phyloP scores from a whole-genome alignment of 2,329 filamentous ascomycete species.

The Epichloe sibirici region DNA sequence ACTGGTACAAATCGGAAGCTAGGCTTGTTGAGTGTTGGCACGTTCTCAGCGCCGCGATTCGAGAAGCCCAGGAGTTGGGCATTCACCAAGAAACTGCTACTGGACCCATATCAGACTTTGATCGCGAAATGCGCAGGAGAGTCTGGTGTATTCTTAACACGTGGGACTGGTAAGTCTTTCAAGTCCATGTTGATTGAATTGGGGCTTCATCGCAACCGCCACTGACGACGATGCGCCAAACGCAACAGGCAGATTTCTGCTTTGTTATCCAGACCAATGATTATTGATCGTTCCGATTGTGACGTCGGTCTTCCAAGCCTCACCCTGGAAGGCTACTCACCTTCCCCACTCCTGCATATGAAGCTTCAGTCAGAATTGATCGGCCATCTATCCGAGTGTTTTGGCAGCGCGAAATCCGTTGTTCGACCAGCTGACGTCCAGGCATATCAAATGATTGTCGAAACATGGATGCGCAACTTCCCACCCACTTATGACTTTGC shows the following conservation, averaged over 20 bases:
- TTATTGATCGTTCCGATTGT: slow-evolving; percentile 23
- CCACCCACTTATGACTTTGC: slow-evolving; percentile 27
- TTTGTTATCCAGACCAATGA: slow-evolving; percentile 20
- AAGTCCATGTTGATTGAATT: background rate
- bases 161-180: slow-evolving; percentile 24
- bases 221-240: too few relatives aligned
- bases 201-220: background rate
- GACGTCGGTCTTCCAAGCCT: slow-evolving; percentile 21
- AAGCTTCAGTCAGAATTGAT: slow-evolving; percentile 24
- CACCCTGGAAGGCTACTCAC: slow-evolving; percentile 18
- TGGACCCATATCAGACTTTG: slow-evolving; percentile 19
- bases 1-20: slow-evolving; percentile 25
- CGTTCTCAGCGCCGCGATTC: slow-evolving; percentile 21
- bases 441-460: slow-evolving; percentile 22
- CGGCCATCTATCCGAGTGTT: slow-evolving; percentile 17
- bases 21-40: slow-evolving; percentile 27
- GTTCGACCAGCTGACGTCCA: slow-evolving; percentile 17
- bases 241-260: slow-evolving; percentile 21
- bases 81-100: slow-evolving; percentile 20
- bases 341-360: slow-evolving; percentile 23
- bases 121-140: slow-evolving; percentile 23
- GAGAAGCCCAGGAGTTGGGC: slow-evolving; percentile 25
- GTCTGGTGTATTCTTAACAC: slow-evolving; percentile 25
- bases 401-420: slow-evolving; percentile 19
- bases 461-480: slow-evolving; percentile 30